Conservation (phyloP, 2,329 filamentous ascomycete species). For the Aspergillus latus region DNA sequence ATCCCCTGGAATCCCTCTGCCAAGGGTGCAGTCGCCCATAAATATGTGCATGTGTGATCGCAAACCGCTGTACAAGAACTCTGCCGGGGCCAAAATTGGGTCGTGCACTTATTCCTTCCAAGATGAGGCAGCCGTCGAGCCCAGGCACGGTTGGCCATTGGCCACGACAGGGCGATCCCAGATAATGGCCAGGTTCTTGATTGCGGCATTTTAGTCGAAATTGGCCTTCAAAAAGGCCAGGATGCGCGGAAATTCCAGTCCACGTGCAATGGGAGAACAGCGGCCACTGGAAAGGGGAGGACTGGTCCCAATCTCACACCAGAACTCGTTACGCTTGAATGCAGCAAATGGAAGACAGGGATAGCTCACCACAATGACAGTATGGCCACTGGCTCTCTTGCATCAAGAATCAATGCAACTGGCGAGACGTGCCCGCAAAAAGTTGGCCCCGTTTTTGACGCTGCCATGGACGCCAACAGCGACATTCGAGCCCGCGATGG, state of each 20-base stretch:
- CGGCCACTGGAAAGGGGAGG: background rate
- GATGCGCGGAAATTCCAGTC: background rate
- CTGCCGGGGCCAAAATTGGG: background rate
- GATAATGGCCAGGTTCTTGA: background rate
- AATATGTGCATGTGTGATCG: background rate
- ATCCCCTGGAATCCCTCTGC: background rate
- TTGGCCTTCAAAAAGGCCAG: background rate
- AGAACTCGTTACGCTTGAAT: too few species aligned
- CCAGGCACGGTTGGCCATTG: background rate
- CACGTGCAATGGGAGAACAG: background rate
- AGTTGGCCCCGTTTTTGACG: background rate
- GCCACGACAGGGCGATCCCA: background rate
- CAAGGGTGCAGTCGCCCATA: background rate
- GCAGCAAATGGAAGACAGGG: too few species aligned
- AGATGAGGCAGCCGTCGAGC: background rate
- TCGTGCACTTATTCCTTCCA: background rate
- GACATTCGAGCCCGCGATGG: background rate
- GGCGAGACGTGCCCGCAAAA: background rate
- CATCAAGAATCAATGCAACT: background rate
- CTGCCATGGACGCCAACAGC: too few species aligned
- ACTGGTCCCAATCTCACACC: background rate
- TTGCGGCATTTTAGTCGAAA: background rate
- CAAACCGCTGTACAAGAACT: background rate
- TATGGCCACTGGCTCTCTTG: background rate
- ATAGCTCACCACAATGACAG: too few species aligned